These are phyloP conservation scores for Coniochaeta sp. DNA, from an alignment of 2,329 filamentous ascomycete genomes.

Conservation along the genomic window DNA sequence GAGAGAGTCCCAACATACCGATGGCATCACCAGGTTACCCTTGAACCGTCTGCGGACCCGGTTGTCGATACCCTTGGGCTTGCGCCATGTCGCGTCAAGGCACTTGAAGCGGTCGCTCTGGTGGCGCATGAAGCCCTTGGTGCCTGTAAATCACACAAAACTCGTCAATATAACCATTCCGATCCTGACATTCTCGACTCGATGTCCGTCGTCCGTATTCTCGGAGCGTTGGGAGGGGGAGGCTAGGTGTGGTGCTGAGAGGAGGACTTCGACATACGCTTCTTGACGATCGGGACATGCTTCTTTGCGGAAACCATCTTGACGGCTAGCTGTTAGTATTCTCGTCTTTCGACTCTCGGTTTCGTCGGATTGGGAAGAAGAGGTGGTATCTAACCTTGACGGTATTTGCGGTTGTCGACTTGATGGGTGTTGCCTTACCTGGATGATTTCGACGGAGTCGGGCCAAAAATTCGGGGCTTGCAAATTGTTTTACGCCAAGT, in stretches of 20 bases:
- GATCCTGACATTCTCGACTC: conserved; percentile 4
- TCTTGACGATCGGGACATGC: conserved; percentile 99
- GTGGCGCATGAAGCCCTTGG: conserved; percentile 92
- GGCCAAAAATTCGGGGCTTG: conserved; percentile 1
- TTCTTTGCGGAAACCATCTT: conserved; percentile 98
- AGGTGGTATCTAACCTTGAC: conserved; percentile 1
- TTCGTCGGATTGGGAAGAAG: conserved; percentile 1
- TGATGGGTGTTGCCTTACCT: conserved; percentile 2
- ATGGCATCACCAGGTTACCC: conserved; percentile 93
- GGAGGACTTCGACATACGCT: conserved; percentile 65
- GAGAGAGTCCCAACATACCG: conserved; percentile 57
- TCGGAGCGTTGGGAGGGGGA: conserved; percentile 7
- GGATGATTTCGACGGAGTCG: neutral
- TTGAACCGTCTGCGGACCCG: conserved; percentile 95
- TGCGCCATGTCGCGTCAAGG: conserved; percentile 87
- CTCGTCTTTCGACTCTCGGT: neutral
- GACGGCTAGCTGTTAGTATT: conserved; percentile 18
- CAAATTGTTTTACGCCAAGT: conserved; percentile 2
- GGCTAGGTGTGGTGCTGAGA: conserved; percentile 7
- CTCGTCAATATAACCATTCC: conserved; percentile 27
- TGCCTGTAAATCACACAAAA: conserved; percentile 51
- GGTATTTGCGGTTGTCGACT: neutral
- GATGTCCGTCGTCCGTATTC: conserved; percentile 7
- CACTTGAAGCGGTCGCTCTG: conserved; percentile 97
- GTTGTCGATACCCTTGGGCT: conserved; percentile 99